Evolutionary conservation across 805 yeast species (phyloP).

Genomic region (Metschnikowia amazonensis): DNA sequence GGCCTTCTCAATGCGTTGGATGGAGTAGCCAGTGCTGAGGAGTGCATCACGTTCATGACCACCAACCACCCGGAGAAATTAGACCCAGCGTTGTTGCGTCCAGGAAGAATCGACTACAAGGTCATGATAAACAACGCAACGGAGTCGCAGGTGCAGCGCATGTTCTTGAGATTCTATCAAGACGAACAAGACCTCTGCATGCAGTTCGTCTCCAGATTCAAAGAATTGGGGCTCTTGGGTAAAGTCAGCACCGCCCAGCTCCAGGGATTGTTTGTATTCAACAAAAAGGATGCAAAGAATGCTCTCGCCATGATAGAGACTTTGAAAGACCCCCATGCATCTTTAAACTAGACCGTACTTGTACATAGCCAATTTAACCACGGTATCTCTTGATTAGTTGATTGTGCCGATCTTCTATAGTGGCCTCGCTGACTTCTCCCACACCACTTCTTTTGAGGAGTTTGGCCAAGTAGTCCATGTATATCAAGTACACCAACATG

Average conservation of each 20-base stretch:
- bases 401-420: constrained; percentile 35
- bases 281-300: constrained; percentile 73
- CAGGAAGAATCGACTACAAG: constrained; percentile 90
- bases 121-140: constrained; percentile 85
- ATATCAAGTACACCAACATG: constrained; percentile 44
- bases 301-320: constrained; percentile 66
- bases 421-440: constrained; percentile 36
- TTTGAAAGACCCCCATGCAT: constrained; percentile 29
- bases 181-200: constrained; percentile 53
- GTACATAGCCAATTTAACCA: constrained; percentile 22
- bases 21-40: constrained; percentile 97
- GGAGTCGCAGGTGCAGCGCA: constrained; percentile 66
- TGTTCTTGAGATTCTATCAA: constrained; percentile 88
- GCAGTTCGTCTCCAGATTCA: constrained; percentile 44
- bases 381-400: constrained; percentile 31
- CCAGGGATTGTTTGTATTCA: constrained; percentile 92
- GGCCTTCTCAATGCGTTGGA: constrained; percentile 92
- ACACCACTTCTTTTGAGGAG: constrained; percentile 35
- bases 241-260: constrained; percentile 85
- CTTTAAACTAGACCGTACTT: constrained; percentile 4
- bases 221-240: constrained; percentile 39
- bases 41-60: constrained; percentile 95
- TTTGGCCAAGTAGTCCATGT: constrained; percentile 43
- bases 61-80: constrained; percentile 94
- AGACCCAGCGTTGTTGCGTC: constrained; percentile 90